Conservation (phyloP, 2,329 filamentous ascomycete genomes). For the Diaporthe caulivora region DNA sequence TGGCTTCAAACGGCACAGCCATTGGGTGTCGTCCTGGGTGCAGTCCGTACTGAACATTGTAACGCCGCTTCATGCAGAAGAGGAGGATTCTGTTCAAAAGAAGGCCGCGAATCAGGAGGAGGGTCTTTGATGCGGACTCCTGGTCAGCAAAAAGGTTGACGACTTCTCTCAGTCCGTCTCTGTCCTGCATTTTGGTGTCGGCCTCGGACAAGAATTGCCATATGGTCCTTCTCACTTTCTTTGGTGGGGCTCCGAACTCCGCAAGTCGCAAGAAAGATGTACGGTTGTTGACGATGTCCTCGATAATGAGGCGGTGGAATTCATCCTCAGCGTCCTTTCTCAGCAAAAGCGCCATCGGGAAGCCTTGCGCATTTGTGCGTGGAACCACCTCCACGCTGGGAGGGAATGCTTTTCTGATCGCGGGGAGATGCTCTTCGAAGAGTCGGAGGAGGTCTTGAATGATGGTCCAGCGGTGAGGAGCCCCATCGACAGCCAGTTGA, state of each 20-base stretch:
- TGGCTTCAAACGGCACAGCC: slow-evolving; percentile 76
- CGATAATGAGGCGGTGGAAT: slow-evolving; percentile 54
- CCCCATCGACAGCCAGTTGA: slow-evolving; percentile 62
- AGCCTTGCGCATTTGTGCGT: slow-evolving; percentile 50
- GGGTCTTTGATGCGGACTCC: slow-evolving; percentile 45
- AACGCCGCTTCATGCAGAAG: slow-evolving; percentile 71
- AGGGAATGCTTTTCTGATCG: slow-evolving; percentile 54
- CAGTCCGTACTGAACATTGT: slow-evolving; percentile 75
- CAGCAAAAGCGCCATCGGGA: slow-evolving; percentile 70
- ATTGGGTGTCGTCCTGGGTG: slow-evolving; percentile 67
- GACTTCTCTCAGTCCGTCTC: slow-evolving; percentile 43
- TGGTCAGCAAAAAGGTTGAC: slow-evolving; percentile 49
- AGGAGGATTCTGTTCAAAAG: slow-evolving; percentile 71
- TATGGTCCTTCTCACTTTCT: slow-evolving; percentile 3
- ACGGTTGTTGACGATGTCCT: slow-evolving; percentile 54
- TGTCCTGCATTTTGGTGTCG: slow-evolving; percentile 39
- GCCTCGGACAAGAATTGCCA: slow-evolving; percentile 44
- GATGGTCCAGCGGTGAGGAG: slow-evolving; percentile 64
- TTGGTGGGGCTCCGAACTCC: slow-evolving; percentile 44
- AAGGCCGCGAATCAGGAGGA: slow-evolving; percentile 73
- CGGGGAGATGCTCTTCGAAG: slow-evolving; percentile 52
- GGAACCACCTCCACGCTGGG: slow-evolving; percentile 61
- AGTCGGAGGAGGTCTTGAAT: slow-evolving; percentile 56
- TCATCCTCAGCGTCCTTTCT: slow-evolving; percentile 59
- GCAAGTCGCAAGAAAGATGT: slow-evolving; percentile 49